Base-by-base conservation (phyloP, 2,329 filamentous ascomycete species). In the Alternaria sp. region DNA sequence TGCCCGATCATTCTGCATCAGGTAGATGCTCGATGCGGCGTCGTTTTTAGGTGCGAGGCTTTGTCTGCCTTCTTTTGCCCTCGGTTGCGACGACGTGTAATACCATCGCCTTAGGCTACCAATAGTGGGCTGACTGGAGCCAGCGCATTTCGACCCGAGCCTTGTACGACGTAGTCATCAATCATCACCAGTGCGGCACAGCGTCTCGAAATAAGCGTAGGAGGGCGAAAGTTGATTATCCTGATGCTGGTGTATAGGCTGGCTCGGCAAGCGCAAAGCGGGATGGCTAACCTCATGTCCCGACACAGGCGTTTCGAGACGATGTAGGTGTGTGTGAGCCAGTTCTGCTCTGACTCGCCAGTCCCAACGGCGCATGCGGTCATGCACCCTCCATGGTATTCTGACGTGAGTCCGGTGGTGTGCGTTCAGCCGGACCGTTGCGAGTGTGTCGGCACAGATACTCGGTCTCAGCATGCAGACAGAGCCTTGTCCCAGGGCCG, bases 61-160 rank as follows among this genome's bases (percentile, higher is more conserved):
- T 25, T 32, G 49, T 53, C 54, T 57, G 44, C 43, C 54, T 54
- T 61, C 61, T 19, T 12, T 26, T 36, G 57, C 30, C 32, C 15
- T 40, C 21, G 59, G 60, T 59, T 67, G 65, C 60, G 15, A 36
- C 32, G 25, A 53, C 54, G 17, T 61, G 57, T 67, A 65, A 63
- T 66, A 66, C 68, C 21, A 59, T 61, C 53, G 52, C 55, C 23
- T 59, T 62, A 66, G 65, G 59, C 65, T 66, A 58, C 66, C 65
- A 57, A 59, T 68, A 67, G 62, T 65, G 55, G 61, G 44, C 58
- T 73, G 64, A 73, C 68, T 76, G 73, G 73, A 74, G 73, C 73
- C 75, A 77, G 70, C 74, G 64, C 73, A 76, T 67, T 26, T 65
- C 57, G 59, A 56, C 43, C 47, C 46, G 30, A 49, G 25, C 47